Conservation (phyloP, 2,329 filamentous ascomycete species). For the Furcasterigmium furcatum region DNA sequence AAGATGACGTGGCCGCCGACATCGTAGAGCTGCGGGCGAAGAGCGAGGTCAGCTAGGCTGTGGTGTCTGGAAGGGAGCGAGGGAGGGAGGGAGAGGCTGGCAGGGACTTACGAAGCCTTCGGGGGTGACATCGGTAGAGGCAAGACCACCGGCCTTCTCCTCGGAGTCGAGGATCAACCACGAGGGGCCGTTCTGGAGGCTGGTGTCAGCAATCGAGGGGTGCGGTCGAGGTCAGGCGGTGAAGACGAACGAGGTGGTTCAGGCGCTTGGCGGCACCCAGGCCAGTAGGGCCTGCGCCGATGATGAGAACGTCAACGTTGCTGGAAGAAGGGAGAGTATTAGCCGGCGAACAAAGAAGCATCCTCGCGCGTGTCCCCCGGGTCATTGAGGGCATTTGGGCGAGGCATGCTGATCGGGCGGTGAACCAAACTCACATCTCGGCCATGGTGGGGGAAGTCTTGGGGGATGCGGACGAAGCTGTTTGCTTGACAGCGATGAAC, state of each 20-base stretch:
- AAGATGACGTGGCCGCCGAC: constrained; percentile 98
- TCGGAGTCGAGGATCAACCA: constrained; percentile 95
- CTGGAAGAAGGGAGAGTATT: constrained; percentile 40
- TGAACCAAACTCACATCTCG: constrained; percentile 17
- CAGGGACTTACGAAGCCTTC: constrained; percentile 86
- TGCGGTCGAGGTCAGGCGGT: constrained; percentile 22
- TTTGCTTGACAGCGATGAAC: not conserved
- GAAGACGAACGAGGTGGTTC: constrained; percentile 79
- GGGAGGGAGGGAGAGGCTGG: not conserved
- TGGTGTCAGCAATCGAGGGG: constrained; percentile 11
- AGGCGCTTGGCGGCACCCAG: constrained; percentile 97
- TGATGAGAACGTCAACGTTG: constrained; percentile 94
- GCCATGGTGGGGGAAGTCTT: constrained; percentile 24
- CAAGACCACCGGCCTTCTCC: constrained; percentile 90
- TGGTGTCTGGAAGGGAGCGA: not conserved
- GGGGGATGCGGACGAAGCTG: constrained; percentile 6
- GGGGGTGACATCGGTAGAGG: constrained; percentile 89
- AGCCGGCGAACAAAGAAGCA: not conserved
- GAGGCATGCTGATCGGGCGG: too few relatives aligned
- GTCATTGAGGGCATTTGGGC: too few relatives aligned
- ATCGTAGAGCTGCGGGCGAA: constrained; percentile 78
- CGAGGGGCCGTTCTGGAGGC: constrained; percentile 74
- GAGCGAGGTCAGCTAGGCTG: constrained; percentile 12
- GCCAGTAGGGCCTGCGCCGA: constrained; percentile 95
- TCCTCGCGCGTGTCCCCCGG: too few relatives aligned